Evolutionary conservation across 1,139 yeast genomes (phyloP).

Genomic region (Yamadazyma sp.): DNA sequence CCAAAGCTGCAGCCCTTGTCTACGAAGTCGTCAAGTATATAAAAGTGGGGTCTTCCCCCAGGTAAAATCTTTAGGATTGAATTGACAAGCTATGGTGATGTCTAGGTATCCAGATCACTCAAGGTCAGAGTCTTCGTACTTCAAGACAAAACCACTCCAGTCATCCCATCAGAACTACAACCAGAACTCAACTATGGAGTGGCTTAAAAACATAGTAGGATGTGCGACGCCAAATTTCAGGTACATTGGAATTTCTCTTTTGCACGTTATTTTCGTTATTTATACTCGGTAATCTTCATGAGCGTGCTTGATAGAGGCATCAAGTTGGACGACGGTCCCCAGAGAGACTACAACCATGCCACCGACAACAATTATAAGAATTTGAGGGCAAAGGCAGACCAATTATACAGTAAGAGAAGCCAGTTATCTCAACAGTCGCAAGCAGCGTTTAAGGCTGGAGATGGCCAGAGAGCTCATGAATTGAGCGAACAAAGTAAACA

Average conservation of each 20-base stretch:
- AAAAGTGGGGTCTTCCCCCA: too few relatives aligned
- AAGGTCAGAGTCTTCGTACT: too few relatives aligned
- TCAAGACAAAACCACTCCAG: too few relatives aligned
- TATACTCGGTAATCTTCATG: conserved; percentile 8
- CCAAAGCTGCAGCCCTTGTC: too few relatives aligned
- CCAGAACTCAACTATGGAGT: too few relatives aligned
- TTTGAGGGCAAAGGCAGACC: conserved; percentile 68
- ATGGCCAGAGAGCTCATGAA: conserved; percentile 69
- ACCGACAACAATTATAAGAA: conserved; percentile 64
- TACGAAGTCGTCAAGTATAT: too few relatives aligned
- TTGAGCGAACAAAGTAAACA: conserved; percentile 69
- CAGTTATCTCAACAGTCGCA: conserved; percentile 69
- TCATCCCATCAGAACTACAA: too few relatives aligned
- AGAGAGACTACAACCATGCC: conserved; percentile 71
- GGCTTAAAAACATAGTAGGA: not conserved
- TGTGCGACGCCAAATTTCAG: conserved; percentile 3
- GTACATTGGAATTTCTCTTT: conserved; percentile 1
- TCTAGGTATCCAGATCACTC: too few relatives aligned
- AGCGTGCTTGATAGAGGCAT: conserved; percentile 35
- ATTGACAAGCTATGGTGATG: too few relatives aligned
- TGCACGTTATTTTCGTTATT: not conserved
- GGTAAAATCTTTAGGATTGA: too few relatives aligned
- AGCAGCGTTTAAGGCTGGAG: conserved; percentile 71
- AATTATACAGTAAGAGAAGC: conserved; percentile 57
- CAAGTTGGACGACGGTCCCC: conserved; percentile 29